phyloP scores from a whole-genome alignment of 169 alveolate species.

The Neospora caninum region DNA sequence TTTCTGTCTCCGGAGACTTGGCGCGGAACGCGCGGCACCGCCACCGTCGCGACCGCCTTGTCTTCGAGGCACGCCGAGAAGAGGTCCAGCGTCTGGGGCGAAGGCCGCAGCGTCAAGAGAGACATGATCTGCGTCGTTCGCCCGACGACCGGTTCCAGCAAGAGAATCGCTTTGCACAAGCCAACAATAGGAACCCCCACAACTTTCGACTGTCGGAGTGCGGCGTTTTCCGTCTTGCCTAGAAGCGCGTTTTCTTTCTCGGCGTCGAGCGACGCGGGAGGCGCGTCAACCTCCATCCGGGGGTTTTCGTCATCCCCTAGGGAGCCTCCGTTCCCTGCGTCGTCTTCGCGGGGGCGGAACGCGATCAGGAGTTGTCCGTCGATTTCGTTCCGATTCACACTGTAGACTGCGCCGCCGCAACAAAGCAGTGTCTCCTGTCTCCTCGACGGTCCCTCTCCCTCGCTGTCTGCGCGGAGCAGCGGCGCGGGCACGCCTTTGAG shows the following conservation, averaged over 20 bases:
- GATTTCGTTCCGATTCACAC: constrained; percentile 9
- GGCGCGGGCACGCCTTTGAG: not conserved
- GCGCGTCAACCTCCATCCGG: too few relatives aligned
- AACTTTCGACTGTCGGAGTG: not conserved
- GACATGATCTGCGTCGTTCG: not conserved
- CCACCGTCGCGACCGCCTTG: not conserved
- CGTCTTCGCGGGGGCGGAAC: not conserved
- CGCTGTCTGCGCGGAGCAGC: not conserved
- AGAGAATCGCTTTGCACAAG: constrained; percentile 23
- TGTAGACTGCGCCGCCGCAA: not conserved
- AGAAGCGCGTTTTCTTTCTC: not conserved
- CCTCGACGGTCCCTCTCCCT: not conserved
- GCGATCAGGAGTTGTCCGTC: constrained; percentile 35
- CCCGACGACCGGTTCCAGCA: constrained; percentile 7
- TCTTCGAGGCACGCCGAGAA: not conserved
- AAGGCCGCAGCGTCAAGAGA: not conserved
- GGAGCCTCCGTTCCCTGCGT: not conserved
- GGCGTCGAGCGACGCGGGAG: not conserved
- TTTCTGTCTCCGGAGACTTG: not conserved
- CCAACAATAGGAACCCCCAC: not conserved
- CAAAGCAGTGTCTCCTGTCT: constrained; percentile 18
- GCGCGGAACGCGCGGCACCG: not conserved
- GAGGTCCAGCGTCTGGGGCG: not conserved
- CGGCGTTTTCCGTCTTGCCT: not conserved
- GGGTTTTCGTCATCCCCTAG: not conserved